phyloP scores from a whole-genome alignment of 257 asterid species.

The Anisodus tanguticus region DNA sequence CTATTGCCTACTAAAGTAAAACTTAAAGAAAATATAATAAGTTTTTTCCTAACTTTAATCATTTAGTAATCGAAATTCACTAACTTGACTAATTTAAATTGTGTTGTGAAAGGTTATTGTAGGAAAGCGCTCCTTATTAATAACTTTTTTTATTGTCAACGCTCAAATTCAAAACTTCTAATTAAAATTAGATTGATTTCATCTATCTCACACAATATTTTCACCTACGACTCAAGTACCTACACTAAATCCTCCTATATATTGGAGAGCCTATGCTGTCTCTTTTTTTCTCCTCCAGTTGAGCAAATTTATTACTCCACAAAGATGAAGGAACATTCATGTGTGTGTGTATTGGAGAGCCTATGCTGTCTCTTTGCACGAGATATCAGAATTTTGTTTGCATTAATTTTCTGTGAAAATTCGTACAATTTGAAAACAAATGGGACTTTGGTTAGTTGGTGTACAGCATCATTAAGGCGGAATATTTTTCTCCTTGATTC shows the following conservation, averaged over 20 bases:
- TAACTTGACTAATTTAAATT: too few relatives aligned
- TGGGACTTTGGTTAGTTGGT: not conserved
- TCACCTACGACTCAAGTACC: not conserved
- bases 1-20: not conserved
- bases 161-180: too few relatives aligned
- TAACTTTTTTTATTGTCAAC: too few relatives aligned
- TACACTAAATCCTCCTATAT: too few relatives aligned
- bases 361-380: too few relatives aligned
- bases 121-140: not conserved
- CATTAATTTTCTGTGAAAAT: not conserved
- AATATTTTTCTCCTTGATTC: not conserved
- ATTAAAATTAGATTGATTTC: too few relatives aligned
- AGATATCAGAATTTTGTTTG: not conserved
- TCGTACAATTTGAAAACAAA: not conserved
- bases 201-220: too few relatives aligned
- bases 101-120: too few relatives aligned
- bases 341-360: too few relatives aligned
- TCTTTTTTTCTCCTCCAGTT: not conserved
- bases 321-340: not conserved
- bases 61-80: not conserved
- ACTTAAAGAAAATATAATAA: too few relatives aligned
- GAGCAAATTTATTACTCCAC: too few relatives aligned
- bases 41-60: too few relatives aligned
- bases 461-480: not conserved
- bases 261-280: not conserved